These are phyloP conservation scores for Lactarius pseudohatsudake DNA, from an alignment of 768 basidiomycete genomes.

Conservation along the genomic window DNA sequence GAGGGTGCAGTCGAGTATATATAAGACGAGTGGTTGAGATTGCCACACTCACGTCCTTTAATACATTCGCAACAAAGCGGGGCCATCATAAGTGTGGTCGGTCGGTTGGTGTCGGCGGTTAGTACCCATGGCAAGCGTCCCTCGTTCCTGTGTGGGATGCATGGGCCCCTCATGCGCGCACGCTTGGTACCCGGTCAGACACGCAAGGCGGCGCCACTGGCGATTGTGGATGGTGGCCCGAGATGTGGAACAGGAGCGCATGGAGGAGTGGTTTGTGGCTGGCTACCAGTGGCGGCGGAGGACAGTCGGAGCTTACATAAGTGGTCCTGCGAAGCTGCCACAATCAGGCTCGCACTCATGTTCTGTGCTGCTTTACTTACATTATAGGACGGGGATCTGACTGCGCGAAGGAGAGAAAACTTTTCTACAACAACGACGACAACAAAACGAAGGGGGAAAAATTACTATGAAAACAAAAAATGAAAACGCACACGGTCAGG, in stretches of 20 bases:
- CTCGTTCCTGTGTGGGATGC: background rate
- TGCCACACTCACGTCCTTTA: background rate
- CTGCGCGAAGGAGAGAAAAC: background rate
- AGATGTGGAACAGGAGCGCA: background rate
- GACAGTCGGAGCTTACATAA: background rate
- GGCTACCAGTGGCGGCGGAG: too few relatives aligned
- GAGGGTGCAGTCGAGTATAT: background rate
- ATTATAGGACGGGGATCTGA: background rate
- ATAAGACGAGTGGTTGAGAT: background rate
- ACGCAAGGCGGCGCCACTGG: background rate
- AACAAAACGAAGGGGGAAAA: background rate
- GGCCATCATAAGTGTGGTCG: background rate
- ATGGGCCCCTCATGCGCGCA: background rate
- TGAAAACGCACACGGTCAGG: background rate
- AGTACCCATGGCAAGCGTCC: background rate
- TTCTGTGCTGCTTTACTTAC: background rate
- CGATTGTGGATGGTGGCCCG: background rate
- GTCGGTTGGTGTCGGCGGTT: background rate
- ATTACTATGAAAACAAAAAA: background rate
- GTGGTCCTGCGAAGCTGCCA: background rate
- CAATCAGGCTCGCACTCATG: background rate
- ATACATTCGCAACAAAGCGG: background rate
- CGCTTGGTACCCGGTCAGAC: background rate
- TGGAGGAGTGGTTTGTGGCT: background rate
- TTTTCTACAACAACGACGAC: background rate